Evolutionary conservation across 208 protist species (phyloP).

Genomic region (Trypanosoma grayi): DNA sequence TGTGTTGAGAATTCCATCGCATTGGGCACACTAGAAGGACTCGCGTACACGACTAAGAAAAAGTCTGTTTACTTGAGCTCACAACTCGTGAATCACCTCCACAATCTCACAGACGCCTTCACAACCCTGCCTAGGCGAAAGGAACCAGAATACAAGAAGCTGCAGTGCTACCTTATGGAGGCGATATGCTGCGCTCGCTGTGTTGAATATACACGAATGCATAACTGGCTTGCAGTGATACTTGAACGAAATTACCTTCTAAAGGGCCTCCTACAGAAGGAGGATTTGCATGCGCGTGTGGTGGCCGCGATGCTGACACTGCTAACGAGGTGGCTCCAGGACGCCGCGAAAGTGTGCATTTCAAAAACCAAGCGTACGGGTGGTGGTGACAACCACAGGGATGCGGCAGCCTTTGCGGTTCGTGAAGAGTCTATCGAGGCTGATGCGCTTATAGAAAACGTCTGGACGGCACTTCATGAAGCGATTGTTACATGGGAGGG

Average conservation of each 20-base stretch:
- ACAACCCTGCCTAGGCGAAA: conserved; percentile 49
- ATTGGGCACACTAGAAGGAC: conserved; percentile 60
- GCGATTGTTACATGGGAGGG: conserved; percentile 24
- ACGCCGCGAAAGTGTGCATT: conserved; percentile 44
- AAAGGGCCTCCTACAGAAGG: conserved; percentile 68
- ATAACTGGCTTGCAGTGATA: conserved; percentile 71
- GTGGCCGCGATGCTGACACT: conserved; percentile 66
- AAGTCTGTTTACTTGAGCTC: conserved; percentile 42
- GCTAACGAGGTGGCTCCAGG: conserved; percentile 73
- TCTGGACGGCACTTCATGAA: conserved; percentile 73
- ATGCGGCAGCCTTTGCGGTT: conserved; percentile 3
- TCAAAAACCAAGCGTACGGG: conserved; percentile 1
- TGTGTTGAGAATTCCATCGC: conserved; percentile 62
- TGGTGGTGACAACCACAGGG: background rate
- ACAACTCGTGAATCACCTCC: conserved; percentile 56
- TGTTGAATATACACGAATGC: conserved; percentile 62
- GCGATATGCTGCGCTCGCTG: conserved; percentile 64
- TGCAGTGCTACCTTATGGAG: conserved; percentile 70
- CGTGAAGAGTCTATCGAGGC: conserved; percentile 66
- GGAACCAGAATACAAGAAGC: conserved; percentile 62
- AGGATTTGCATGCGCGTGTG: conserved; percentile 72
- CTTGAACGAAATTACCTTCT: conserved; percentile 78
- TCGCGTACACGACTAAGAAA: conserved; percentile 55
- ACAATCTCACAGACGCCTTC: conserved; percentile 73
- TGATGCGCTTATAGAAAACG: conserved; percentile 58